phyloP scores from a whole-genome alignment of 2,329 filamentous ascomycete species.

The Sclerotinia borealis region DNA sequence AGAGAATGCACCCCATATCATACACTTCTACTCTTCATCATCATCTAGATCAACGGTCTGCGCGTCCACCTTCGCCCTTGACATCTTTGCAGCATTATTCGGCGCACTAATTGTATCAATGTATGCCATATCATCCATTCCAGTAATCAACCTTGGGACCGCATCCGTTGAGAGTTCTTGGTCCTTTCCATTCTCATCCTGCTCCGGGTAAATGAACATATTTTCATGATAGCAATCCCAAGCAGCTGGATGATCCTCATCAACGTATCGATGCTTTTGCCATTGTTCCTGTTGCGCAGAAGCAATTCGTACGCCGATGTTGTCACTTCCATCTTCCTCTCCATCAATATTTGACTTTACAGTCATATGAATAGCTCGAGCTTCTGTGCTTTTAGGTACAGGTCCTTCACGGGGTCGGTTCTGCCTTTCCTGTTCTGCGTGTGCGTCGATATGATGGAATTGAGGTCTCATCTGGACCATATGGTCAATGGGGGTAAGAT shows the following conservation, averaged over 20 bases:
- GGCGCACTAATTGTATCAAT: constrained; percentile 57
- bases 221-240: constrained; percentile 72
- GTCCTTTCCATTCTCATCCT: constrained; percentile 14
- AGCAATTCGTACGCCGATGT: constrained; percentile 69
- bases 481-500: constrained; percentile 76
- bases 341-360: constrained; percentile 71
- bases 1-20: constrained; percentile 19
- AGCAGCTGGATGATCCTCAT: constrained; percentile 70
- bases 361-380: constrained; percentile 78
- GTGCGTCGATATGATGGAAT: constrained; percentile 86
- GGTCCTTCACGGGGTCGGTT: constrained; percentile 35
- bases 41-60: constrained; percentile 14
- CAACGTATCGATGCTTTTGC: constrained; percentile 71
- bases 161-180: constrained; percentile 19
- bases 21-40: constrained; percentile 8
- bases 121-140: constrained; percentile 52
- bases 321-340: constrained; percentile 59
- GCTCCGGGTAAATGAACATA: constrained; percentile 44
- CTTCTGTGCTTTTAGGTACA: constrained; percentile 39
- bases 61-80: constrained; percentile 25
- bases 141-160: constrained; percentile 41
- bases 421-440: constrained; percentile 56
- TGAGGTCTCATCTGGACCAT: constrained; percentile 87
- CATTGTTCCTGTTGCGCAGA: constrained; percentile 77
- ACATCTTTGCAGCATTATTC: constrained; percentile 27